A percentile compares a stretch with the other conserved stretches of the same genome.
Evolutionary conservation across 2,329 filamentous ascomycete species (phyloP).

Genomic region (Arthroderma uncinatum): DNA sequence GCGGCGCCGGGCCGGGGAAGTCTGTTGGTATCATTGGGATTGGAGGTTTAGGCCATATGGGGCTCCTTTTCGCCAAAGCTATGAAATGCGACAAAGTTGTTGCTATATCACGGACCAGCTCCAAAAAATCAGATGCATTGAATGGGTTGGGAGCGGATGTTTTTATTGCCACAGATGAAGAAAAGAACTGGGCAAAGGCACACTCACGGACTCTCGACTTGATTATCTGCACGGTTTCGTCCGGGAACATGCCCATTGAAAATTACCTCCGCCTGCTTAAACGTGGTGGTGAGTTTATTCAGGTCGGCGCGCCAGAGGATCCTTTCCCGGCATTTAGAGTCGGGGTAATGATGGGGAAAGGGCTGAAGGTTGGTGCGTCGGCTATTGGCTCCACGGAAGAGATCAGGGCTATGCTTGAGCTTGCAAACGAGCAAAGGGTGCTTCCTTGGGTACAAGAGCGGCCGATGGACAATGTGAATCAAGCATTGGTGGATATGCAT

Average conservation of each 20-base stretch:
- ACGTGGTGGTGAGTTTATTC: conserved; percentile 50
- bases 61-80: conserved; percentile 58
- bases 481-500: conserved; percentile 36
- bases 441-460: conserved; percentile 35
- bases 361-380: conserved; percentile 42
- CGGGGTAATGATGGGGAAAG: conserved; percentile 49
- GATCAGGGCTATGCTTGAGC: conserved; percentile 34
- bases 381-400: conserved; percentile 35
- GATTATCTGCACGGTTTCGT: conserved; percentile 46
- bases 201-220: conserved; percentile 43
- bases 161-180: conserved; percentile 49
- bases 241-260: conserved; percentile 50
- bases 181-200: conserved; percentile 42
- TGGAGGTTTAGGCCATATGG: conserved; percentile 64
- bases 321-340: conserved; percentile 43
- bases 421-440: conserved; percentile 34
- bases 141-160: conserved; percentile 43
- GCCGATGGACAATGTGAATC: conserved; percentile 35
- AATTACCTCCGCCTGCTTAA: conserved; percentile 52
- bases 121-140: conserved; percentile 43
- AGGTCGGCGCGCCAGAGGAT: conserved; percentile 57
- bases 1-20: conserved; percentile 59
- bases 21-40: conserved; percentile 60
- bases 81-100: conserved; percentile 54
- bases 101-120: conserved; percentile 42